Conservation (phyloP, 164 flowering plant species). For the Malania oleifera region DNA sequence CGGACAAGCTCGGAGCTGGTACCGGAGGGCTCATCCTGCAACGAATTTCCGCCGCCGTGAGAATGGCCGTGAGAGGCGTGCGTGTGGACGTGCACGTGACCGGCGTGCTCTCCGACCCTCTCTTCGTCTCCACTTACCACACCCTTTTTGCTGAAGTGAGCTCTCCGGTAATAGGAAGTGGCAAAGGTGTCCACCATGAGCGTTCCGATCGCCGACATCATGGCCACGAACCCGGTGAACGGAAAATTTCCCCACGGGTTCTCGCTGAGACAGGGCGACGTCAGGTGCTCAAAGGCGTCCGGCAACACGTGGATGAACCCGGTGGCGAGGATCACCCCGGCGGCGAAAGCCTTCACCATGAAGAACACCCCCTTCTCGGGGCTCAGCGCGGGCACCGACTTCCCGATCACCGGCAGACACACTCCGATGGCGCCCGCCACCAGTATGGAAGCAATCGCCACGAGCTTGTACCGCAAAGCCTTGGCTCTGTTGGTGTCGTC, state of each 20-base stretch:
- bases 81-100: slow-evolving; percentile 16
- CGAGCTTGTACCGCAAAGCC: slow-evolving; percentile 17
- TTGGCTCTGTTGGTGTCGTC: slow-evolving; percentile 12
- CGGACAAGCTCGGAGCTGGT: slow-evolving; percentile 17
- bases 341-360: slow-evolving; percentile 35
- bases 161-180: slow-evolving; percentile 13
- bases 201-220: slow-evolving; percentile 28
- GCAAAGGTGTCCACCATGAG: slow-evolving; percentile 30
- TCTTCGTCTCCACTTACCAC: slow-evolving; percentile 6
- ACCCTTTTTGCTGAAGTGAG: background rate
- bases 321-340: slow-evolving; percentile 37
- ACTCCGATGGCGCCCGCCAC: slow-evolving; percentile 28
- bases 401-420: slow-evolving; percentile 21
- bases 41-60: slow-evolving; percentile 11
- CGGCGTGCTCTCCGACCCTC: slow-evolving; percentile 8
- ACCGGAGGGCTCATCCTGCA: background rate
- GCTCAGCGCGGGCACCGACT: slow-evolving; percentile 7
- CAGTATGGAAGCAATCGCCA: slow-evolving; percentile 21
- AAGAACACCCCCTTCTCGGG: slow-evolving; percentile 28
- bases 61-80: slow-evolving; percentile 28
- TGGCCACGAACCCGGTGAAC: slow-evolving; percentile 32
- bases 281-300: slow-evolving; percentile 23
- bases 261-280: slow-evolving; percentile 18
- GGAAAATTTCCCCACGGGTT: slow-evolving; percentile 36
- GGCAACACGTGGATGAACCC: slow-evolving; percentile 37